Evolutionary conservation across 148 eudicot species (phyloP), one percentile per base, ranked within the genome.

Genomic region (Silene latifolia): DNA sequence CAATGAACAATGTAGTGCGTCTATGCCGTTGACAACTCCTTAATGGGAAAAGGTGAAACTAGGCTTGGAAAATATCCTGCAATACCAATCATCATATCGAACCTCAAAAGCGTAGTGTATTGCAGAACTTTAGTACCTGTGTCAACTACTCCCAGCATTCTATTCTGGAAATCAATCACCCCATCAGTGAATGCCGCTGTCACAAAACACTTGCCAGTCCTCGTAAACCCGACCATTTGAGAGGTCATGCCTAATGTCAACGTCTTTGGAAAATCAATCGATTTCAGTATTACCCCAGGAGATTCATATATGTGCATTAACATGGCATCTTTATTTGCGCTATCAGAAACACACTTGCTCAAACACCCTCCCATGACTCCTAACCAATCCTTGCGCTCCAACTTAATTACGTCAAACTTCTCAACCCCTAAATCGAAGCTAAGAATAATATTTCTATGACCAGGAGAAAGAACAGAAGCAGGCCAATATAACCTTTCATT

Each of bases 41-140:
- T 5, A 27, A 14, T 3, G 12, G 24, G 21, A 63, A 56, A 72
- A 56, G 74, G 74, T 2, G 51, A 57, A 57, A 46, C 44, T 0
- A 72, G 62, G 44, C 74, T 72, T 3, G 74, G 64, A 32, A 32
- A 25, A 57, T 27, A 72, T 29, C 13, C 7, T 17, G 74, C 12
- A 56, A 72, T 72, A 8, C 3, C 3, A 19, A 7, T 0, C 4
- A 6, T 1, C 2, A 0, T 3, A 3, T 24, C 24, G 17, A 56
- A 57, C 10, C 12, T 56, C 0, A 72, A 4, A 72, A 72, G 63
- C 8, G 3, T 25, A 0, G 48, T 27, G 48, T 56, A 27, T 47
- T 27, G 39, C 74, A 57, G 9, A 27, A 62, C 17, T 17, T 56
- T 14, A 4, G 39, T 35, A 35, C 39, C 20, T 32, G 64, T 39